phyloP scores from a whole-genome alignment of 495 filamentous ascomycete species.

The Neurospora sp. region DNA sequence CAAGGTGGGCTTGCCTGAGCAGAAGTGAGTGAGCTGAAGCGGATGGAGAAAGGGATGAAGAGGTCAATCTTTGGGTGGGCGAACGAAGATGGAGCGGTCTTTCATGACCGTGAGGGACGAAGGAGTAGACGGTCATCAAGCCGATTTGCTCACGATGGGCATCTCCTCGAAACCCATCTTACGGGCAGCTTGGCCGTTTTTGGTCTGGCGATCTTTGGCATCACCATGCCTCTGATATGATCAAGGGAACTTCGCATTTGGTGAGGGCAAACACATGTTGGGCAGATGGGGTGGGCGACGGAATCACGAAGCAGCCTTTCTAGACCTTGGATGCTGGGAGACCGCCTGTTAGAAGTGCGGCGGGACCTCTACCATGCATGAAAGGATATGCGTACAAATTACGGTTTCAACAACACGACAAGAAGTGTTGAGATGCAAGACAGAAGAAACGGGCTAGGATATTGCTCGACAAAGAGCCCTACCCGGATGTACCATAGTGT shows the following conservation, averaged over 20 bases:
- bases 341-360: neutral
- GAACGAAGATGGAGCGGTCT: slow-evolving; percentile 13
- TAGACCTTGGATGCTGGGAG: neutral
- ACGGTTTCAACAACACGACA: neutral
- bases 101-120: neutral
- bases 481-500: slow-evolving; percentile 17
- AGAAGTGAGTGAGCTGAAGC: slow-evolving; percentile 2
- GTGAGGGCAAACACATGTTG: neutral
- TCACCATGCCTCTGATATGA: too few species aligned
- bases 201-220: neutral
- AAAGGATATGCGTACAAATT: neutral
- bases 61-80: neutral
- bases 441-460: neutral
- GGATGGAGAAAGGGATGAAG: slow-evolving; percentile 5
- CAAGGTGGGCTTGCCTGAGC: slow-evolving; percentile 25
- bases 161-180: neutral
- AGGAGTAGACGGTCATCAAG: neutral
- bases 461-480: neutral
- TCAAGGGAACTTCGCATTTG: neutral
- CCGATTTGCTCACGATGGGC: neutral
- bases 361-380: neutral
- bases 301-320: neutral
- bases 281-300: neutral
- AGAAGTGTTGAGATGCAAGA: neutral
- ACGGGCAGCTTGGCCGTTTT: neutral